phyloP scores from a whole-genome alignment of 176 grass and related monocot genomes.

The Oropetium thomaeum region DNA sequence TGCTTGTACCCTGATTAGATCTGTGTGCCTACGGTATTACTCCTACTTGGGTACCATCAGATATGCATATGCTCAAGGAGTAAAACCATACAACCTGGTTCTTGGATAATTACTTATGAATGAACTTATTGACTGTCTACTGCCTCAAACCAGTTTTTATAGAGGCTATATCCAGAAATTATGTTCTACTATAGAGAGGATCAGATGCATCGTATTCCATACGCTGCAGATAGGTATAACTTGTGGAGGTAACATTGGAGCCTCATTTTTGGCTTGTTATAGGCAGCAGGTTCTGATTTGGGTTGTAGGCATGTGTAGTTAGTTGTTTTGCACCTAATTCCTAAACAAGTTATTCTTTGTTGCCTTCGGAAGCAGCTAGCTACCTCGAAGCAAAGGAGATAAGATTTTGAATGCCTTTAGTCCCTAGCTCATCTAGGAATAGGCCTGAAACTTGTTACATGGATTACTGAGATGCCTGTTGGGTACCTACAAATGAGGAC shows the following conservation, averaged over 20 bases:
- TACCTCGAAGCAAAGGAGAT: conserved; percentile 3
- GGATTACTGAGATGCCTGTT: not conserved
- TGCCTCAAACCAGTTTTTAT: not conserved
- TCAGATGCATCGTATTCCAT: not conserved
- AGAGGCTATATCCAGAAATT: not conserved
- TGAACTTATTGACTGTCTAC: not conserved
- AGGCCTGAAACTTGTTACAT: not conserved
- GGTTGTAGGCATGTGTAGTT: not conserved
- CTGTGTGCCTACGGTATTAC: not conserved
- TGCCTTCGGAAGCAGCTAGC: conserved; percentile 1
- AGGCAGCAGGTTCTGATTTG: not conserved
- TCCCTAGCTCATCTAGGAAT: not conserved
- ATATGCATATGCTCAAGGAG: not conserved
- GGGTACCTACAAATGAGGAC: not conserved
- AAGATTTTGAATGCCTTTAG: not conserved
- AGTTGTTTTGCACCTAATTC: not conserved
- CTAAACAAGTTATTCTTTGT: not conserved
- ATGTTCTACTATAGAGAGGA: not conserved
- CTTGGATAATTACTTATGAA: too few species aligned
- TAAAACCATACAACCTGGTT: not conserved
- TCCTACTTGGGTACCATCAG: not conserved
- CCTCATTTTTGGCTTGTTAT: not conserved
- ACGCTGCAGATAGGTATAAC: not conserved
- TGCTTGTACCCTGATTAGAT: not conserved
- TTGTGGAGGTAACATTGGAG: not conserved